A percentile compares a stretch with the other conserved stretches of the same genome.
Evolutionary conservation across 2,329 filamentous ascomycete species (phyloP).

Genomic region (Coniochaeta prunicola): DNA sequence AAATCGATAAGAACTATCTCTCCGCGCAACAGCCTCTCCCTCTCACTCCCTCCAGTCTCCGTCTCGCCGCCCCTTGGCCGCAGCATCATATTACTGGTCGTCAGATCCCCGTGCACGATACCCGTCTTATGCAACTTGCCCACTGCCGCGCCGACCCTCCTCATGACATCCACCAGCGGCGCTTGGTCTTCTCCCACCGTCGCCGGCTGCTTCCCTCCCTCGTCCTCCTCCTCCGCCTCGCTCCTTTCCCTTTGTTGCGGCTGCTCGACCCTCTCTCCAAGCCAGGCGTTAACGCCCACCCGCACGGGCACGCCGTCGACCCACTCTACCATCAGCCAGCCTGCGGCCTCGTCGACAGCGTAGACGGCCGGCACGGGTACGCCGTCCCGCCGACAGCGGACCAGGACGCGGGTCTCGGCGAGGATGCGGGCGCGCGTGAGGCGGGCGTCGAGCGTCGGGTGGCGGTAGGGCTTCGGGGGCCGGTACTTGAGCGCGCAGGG

Average conservation of each 20-base stretch:
- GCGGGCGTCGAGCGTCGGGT: conserved; percentile 79
- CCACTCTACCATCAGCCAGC: conserved; percentile 83
- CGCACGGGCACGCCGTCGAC: conserved; percentile 67
- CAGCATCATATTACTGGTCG: conserved; percentile 95
- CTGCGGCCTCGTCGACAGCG: conserved; percentile 53
- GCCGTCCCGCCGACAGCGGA: conserved; percentile 70
- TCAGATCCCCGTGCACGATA: conserved; percentile 90
- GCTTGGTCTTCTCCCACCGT: conserved; percentile 39
- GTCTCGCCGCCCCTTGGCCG: conserved; percentile 27
- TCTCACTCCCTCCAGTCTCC: conserved; percentile 7
- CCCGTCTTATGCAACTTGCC: conserved; percentile 76
- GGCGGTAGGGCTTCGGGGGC: conserved; percentile 83
- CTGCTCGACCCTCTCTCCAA: conserved; percentile 40
- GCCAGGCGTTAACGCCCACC: conserved; percentile 60
- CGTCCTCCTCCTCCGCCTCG: not conserved
- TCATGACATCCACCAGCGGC: conserved; percentile 56
- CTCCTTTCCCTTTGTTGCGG: conserved; percentile 8
- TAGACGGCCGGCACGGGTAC: conserved; percentile 78
- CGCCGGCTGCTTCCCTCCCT: conserved; percentile 26
- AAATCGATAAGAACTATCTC: conserved; percentile 92
- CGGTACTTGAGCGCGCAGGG: conserved; percentile 85
- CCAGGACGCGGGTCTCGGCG: conserved; percentile 79
- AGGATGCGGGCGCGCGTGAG: conserved; percentile 82
- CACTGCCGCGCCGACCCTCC: conserved; percentile 62
- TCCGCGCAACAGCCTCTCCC: conserved; percentile 42